A percentile compares a stretch with the other conserved stretches of the same genome.
Evolutionary conservation across 805 yeast species (phyloP).

Genomic region (Saturnispora silvae): DNA sequence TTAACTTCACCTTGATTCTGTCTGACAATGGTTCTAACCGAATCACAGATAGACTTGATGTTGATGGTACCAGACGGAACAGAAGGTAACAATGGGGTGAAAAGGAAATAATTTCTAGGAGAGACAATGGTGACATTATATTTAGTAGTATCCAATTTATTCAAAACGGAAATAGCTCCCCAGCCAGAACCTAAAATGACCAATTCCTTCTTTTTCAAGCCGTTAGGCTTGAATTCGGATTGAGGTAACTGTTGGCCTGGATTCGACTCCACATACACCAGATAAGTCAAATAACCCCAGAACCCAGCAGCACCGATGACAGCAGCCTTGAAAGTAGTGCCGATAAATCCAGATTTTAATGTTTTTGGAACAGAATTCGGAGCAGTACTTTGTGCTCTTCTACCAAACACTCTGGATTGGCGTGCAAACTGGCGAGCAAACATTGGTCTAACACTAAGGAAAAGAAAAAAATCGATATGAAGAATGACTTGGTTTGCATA

Average conservation of each 20-base stretch:
- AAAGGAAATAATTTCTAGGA: constrained; percentile 89
- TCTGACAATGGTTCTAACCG: constrained; percentile 80
- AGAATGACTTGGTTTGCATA: background rate
- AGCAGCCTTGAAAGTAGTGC: constrained; percentile 37
- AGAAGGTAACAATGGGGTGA: constrained; percentile 92
- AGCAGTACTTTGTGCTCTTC: background rate
- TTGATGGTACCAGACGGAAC: constrained; percentile 93
- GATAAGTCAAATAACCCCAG: constrained; percentile 50
- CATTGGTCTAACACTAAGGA: background rate
- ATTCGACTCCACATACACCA: constrained; percentile 49
- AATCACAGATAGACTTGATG: constrained; percentile 84
- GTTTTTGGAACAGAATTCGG: background rate
- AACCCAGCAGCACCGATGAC: constrained; percentile 40
- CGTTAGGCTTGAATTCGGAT: constrained; percentile 33
- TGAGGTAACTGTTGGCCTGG: constrained; percentile 56
- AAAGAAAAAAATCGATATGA: background rate
- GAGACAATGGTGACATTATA: constrained; percentile 86
- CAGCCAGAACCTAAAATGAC: constrained; percentile 87
- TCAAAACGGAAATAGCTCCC: constrained; percentile 84
- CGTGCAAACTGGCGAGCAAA: background rate
- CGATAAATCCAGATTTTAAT: constrained; percentile 23
- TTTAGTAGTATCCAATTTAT: constrained; percentile 72
- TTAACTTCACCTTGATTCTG: constrained; percentile 61
- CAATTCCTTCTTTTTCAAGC: constrained; percentile 57
- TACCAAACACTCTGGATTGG: no score